phyloP scores from a whole-genome alignment of 148 eudicot genomes.

The Chenopodium suecicum region DNA sequence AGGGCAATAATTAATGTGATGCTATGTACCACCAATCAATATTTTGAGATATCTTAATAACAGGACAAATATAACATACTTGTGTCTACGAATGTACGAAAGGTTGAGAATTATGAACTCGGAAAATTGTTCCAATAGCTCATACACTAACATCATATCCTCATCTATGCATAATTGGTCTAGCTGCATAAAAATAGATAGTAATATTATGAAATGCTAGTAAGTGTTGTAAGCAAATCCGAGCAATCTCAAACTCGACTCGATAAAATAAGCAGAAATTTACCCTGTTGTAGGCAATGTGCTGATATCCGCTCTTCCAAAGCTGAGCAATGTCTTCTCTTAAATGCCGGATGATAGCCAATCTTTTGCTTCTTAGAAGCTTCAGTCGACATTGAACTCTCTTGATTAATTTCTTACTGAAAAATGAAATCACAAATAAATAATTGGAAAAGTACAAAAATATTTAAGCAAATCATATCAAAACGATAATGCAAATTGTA shows the following conservation, averaged over 20 bases:
- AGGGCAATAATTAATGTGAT: neutral
- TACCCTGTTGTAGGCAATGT: constrained; percentile 63
- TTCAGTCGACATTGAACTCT: constrained; percentile 66
- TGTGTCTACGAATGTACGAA: constrained; percentile 63
- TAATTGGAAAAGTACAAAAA: too few relatives aligned
- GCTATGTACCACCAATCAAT: neutral
- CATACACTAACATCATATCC: constrained; percentile 44
- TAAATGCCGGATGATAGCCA: constrained; percentile 41
- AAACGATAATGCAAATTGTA: too few relatives aligned
- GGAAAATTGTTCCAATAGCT: constrained; percentile 56
- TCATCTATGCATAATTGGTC: constrained; percentile 64
- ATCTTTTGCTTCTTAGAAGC: constrained; percentile 61
- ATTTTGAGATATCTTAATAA: too few relatives aligned
- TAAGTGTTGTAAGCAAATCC: too few relatives aligned
- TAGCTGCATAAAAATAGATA: constrained; percentile 40
- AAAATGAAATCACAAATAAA: neutral
- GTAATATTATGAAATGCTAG: too few relatives aligned
- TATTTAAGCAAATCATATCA: too few relatives aligned
- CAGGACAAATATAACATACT: constrained; percentile 33
- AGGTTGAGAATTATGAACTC: constrained; percentile 60
- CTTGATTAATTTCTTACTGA: constrained; percentile 73
- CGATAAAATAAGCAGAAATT: too few relatives aligned
- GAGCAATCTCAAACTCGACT: too few relatives aligned
- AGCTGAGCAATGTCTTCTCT: constrained; percentile 69
- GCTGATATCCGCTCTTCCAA: constrained; percentile 49